These are phyloP conservation scores for Yamadazyma phyllophila DNA, from an alignment of 805 yeast species.

Conservation along the genomic window DNA sequence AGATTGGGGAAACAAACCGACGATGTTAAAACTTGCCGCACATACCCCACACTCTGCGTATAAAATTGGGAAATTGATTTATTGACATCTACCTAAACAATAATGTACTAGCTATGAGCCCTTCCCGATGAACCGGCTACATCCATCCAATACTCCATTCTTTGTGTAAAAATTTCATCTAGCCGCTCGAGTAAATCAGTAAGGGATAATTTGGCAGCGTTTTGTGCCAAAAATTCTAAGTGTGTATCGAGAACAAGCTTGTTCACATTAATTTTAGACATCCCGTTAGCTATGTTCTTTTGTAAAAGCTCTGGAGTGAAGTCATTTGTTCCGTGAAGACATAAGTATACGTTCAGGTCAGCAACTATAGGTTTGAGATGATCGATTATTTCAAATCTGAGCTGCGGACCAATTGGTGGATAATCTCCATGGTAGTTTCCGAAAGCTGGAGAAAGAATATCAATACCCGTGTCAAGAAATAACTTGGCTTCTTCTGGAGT, in stretches of 20 bases:
- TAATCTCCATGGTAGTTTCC: slow-evolving; percentile 39
- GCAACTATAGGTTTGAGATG: slow-evolving; percentile 17
- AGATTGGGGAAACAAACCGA: too few species aligned
- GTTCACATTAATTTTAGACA: slow-evolving; percentile 33
- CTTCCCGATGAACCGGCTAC: slow-evolving; percentile 24
- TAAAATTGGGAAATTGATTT: too few species aligned
- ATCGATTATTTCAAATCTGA: slow-evolving; percentile 22
- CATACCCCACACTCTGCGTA: too few species aligned
- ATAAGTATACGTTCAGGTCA: slow-evolving; percentile 21
- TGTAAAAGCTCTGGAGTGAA: slow-evolving; percentile 25
- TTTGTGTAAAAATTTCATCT: slow-evolving; percentile 19
- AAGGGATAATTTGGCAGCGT: slow-evolving; percentile 21
- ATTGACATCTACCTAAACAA: too few species aligned
- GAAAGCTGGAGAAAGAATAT: slow-evolving; percentile 35
- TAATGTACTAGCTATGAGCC: too few species aligned
- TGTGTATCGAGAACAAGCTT: slow-evolving; percentile 25
- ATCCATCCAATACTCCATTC: slow-evolving; percentile 28
- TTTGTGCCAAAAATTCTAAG: slow-evolving; percentile 19
- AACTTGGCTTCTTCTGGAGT: slow-evolving; percentile 29
- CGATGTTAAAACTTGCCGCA: too few species aligned
- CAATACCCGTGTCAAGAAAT: slow-evolving; percentile 33
- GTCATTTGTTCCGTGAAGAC: slow-evolving; percentile 34
- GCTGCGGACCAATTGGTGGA: slow-evolving; percentile 30
- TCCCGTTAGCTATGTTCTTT: slow-evolving; percentile 23
- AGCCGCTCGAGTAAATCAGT: slow-evolving; percentile 26